phyloP scores from a whole-genome alignment of 345 rosid genomes.

The Rubroshorea leprosula region DNA sequence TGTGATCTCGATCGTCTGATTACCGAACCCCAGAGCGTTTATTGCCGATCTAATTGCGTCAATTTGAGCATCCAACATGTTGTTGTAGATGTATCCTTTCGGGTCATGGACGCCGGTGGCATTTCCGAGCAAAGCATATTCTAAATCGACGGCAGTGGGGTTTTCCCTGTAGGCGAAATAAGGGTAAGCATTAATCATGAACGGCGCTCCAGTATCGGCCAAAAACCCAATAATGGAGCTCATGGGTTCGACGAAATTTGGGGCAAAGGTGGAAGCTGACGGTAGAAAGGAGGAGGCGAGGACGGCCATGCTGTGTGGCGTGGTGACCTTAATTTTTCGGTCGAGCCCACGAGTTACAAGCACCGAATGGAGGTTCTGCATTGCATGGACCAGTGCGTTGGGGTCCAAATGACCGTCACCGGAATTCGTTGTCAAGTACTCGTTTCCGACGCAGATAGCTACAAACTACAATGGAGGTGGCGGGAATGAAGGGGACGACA shows the following conservation, averaged over 20 bases:
- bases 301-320: slow-evolving; percentile 62
- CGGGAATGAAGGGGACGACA: too few species aligned
- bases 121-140: too few species aligned
- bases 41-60: slow-evolving; percentile 61
- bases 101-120: too few species aligned
- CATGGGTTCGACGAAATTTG: slow-evolving; percentile 42
- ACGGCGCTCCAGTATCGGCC: slow-evolving; percentile 46
- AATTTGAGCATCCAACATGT: slow-evolving; percentile 64
- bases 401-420: slow-evolving; percentile 47
- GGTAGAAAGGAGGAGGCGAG: slow-evolving; percentile 62
- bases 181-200: slow-evolving; percentile 65
- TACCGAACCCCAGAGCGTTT: too few species aligned
- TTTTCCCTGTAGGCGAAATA: slow-evolving; percentile 58
- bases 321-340: slow-evolving; percentile 60
- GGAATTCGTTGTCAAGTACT: too few species aligned
- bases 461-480: too few species aligned
- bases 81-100: slow-evolving; percentile 38
- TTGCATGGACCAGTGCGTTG: slow-evolving; percentile 38
- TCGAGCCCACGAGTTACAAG: slow-evolving; percentile 42
- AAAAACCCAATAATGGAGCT: slow-evolving; percentile 43
- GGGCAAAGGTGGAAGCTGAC: slow-evolving; percentile 44
- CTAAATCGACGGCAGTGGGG: slow-evolving; percentile 39
- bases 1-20: too few species aligned
- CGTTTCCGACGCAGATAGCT: too few species aligned
- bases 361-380: slow-evolving; percentile 53